A percentile compares a stretch with the other conserved stretches of the same genome.
Conservation (phyloP, 306 rosid genomes). For the Cucurbita argyrosperma region DNA sequence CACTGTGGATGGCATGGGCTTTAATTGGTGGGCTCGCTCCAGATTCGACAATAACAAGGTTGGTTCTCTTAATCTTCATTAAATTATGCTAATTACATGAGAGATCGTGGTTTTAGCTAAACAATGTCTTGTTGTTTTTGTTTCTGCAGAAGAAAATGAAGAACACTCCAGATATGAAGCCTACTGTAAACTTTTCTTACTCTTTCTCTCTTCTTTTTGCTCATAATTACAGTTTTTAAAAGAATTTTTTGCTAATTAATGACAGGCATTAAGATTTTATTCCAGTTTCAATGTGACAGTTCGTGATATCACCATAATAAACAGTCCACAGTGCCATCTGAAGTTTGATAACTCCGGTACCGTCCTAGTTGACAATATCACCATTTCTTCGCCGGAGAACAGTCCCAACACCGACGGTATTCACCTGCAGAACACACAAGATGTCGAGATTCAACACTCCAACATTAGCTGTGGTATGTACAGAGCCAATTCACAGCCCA, state of each 20-base stretch:
- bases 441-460: conserved; percentile 68
- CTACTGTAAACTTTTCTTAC: conserved; percentile 42
- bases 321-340: conserved; percentile 85
- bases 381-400: conserved; percentile 61
- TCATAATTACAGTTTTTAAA: neutral
- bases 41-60: conserved; percentile 27
- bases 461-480: conserved; percentile 51
- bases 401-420: conserved; percentile 94
- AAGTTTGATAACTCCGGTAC: conserved; percentile 68
- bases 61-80: neutral
- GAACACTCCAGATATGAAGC: conserved; percentile 39
- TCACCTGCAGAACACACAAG: conserved; percentile 80
- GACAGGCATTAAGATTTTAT: conserved; percentile 81
- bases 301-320: conserved; percentile 46
- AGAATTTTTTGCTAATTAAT: neutral
- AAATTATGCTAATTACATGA: neutral
- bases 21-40: conserved; percentile 52
- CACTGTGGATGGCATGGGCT: conserved; percentile 72
- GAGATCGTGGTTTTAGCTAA: neutral
- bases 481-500: neutral
- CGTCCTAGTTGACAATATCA: conserved; percentile 45
- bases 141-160: conserved; percentile 37
- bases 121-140: neutral
- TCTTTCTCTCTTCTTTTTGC: neutral
- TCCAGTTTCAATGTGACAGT: conserved; percentile 45